A percentile compares a stretch with the other conserved stretches of the same genome.
Evolutionary conservation across 129 eudicot species (phyloP).

Genomic region (Flaveria brownii): DNA sequence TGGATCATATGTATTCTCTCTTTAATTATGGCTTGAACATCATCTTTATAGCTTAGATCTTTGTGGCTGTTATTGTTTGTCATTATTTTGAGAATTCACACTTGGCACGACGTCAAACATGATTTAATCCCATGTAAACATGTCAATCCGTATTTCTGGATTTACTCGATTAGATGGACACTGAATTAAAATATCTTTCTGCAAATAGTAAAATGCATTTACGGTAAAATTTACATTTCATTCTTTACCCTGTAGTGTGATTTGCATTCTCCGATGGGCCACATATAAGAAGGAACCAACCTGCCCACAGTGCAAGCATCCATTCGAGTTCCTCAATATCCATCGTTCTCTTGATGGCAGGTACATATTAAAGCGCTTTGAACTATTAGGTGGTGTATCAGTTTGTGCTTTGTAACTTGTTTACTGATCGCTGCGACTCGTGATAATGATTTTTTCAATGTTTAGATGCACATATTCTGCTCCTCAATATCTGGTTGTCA

Average conservation of each 20-base stretch:
- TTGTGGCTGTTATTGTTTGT: neutral
- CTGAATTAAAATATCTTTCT: neutral
- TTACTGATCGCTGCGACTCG: neutral
- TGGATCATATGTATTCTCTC: neutral
- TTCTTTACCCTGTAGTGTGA: conserved; percentile 48
- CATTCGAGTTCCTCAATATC: conserved; percentile 64
- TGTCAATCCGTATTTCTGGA: neutral
- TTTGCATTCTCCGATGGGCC: conserved; percentile 87
- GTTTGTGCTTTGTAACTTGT: neutral
- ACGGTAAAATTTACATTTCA: neutral
- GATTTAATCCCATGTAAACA: neutral
- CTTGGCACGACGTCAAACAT: neutral
- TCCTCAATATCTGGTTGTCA: neutral
- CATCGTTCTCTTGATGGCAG: conserved; percentile 91
- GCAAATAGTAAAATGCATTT: neutral
- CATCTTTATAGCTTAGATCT: neutral
- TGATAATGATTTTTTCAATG: neutral
- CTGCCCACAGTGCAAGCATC: conserved; percentile 89
- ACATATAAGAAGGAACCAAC: conserved; percentile 74
- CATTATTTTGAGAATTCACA: neutral
- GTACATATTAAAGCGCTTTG: conserved; percentile 28
- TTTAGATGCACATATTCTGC: neutral
- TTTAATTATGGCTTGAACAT: too few relatives aligned
- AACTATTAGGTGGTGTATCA: neutral
- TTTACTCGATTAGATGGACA: neutral